A percentile compares a stretch with the other conserved stretches of the same genome.
phyloP scores from a whole-genome alignment of 2,329 filamentous ascomycete genomes.

The Colletotrichum tropicicola region DNA sequence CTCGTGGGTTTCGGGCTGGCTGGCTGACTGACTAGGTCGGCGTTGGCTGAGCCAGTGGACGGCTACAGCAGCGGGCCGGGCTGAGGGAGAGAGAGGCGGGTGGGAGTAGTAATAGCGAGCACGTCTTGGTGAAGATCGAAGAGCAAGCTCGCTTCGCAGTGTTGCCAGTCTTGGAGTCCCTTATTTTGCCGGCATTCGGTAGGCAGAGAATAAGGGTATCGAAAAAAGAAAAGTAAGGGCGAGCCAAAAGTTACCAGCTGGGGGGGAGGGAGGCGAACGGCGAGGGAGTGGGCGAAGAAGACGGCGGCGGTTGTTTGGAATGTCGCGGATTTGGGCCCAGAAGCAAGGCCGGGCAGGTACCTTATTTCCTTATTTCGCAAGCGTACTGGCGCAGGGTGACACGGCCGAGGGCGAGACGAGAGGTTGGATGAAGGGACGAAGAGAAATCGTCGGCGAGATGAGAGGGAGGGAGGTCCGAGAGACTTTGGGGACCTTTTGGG shows the following conservation, averaged over 20 bases:
- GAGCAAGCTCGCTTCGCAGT: neutral
- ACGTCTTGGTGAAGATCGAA: neutral
- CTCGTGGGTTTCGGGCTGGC: slow-evolving; percentile 20
- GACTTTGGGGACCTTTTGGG: neutral
- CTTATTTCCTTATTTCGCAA: slow-evolving; percentile 1
- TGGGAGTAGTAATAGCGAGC: neutral
- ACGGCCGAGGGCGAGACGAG: slow-evolving; percentile 12
- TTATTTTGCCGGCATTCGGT: neutral
- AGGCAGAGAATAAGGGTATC: neutral
- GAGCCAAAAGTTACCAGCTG: neutral
- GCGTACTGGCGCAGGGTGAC: neutral
- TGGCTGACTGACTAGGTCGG: slow-evolving; percentile 15
- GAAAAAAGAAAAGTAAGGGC: slow-evolving; percentile 7
- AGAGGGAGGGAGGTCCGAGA: slow-evolving; percentile 25
- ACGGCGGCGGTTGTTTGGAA: slow-evolving; percentile 9
- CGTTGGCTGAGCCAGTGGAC: slow-evolving; percentile 25
- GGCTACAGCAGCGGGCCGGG: neutral
- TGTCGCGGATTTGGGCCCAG: slow-evolving; percentile 12
- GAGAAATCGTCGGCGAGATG: slow-evolving; percentile 14
- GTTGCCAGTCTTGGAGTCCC: neutral
- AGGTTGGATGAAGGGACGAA: slow-evolving; percentile 24
- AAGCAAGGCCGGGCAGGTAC: neutral
- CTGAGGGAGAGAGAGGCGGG: too few relatives aligned
- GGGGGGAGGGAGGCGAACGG: neutral
- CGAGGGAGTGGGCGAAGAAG: slow-evolving; percentile 14